Percentiles rank a stretch among this genome's conserved stretches.
phyloP scores from a whole-genome alignment of 768 basidiomycete genomes.

The Podaxis pistillaris region DNA sequence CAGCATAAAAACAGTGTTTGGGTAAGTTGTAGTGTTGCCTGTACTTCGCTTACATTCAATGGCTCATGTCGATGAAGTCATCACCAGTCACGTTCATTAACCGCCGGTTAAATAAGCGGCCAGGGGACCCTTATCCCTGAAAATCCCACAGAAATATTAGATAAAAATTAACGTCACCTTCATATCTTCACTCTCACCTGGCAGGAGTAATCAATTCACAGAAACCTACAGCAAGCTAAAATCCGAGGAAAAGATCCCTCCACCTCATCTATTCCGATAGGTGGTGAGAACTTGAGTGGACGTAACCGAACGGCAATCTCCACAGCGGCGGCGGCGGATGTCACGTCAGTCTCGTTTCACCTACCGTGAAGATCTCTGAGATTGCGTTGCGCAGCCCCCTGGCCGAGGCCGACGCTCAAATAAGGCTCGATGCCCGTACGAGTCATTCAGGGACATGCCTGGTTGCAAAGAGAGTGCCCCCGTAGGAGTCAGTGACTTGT shows the following conservation, averaged over 20 bases:
- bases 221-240: background rate
- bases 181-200: background rate
- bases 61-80: background rate
- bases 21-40: too few species aligned
- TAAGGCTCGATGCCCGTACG: too few species aligned
- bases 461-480: too few species aligned
- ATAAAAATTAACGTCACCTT: background rate
- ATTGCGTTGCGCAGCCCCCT: background rate
- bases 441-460: too few species aligned
- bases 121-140: background rate
- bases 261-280: background rate
- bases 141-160: background rate
- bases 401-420: background rate
- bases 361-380: background rate
- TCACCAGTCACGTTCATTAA: background rate
- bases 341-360: background rate
- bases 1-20: too few species aligned
- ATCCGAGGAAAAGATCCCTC: conserved; percentile 2
- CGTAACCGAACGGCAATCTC: conserved; percentile 1
- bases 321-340: background rate
- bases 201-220: background rate
- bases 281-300: background rate
- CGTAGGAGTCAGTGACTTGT: too few species aligned
- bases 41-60: too few species aligned
- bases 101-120: background rate